Base-by-base conservation (phyloP, 805 yeast genomes). In the fission yeast (Schizosaccharomyces pombe) region DNA sequence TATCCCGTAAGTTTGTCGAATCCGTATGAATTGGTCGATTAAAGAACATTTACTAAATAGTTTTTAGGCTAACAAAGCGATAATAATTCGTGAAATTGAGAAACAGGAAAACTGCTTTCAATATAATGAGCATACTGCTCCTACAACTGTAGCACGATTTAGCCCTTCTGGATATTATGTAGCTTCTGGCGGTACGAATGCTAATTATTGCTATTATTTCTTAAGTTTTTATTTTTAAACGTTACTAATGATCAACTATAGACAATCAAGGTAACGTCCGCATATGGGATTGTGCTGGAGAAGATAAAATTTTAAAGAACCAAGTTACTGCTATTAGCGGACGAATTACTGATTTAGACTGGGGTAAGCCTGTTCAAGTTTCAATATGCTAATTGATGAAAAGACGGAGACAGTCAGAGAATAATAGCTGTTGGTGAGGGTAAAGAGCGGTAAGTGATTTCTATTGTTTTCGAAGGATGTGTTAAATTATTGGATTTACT, bases 391-490 rank as follows among this genome's bases (percentile, higher is more conserved):
- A 24, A 28, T 12, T 4, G 5, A 22, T 4, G 19, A 11, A 1
- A n/a, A 49, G 53, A 91, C 65, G 80, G 80, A 29, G 98, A 89
- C 62, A 77, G 79, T 52, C 72, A 78, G 57, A 75, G 98, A 60
- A 70, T 91, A 54, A 84, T 91, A 63, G 95, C 95, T 1, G 97
- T 87, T 9, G 98, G 98, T 55, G 81, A 83, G 60, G 98, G 97
- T 53, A 81, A 81, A 60, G 95, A 86, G 61, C 75, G 82, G 57
- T 87, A 77, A 63, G 37, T 24, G 28, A 19, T 22, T 22, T 5
- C n/a, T 22, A 14, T 3, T 2, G 1, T 37, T 16, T 34, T 19
- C 4, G 4, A 34, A 9, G 22, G 2, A 12, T 24, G 22, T 16
- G 22, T 16, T 5, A 9, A n/a, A n/a, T n/a, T 37, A 9, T n/a